phyloP scores from a whole-genome alignment of 148 eudicot genomes.

The Chenopodium album region DNA sequence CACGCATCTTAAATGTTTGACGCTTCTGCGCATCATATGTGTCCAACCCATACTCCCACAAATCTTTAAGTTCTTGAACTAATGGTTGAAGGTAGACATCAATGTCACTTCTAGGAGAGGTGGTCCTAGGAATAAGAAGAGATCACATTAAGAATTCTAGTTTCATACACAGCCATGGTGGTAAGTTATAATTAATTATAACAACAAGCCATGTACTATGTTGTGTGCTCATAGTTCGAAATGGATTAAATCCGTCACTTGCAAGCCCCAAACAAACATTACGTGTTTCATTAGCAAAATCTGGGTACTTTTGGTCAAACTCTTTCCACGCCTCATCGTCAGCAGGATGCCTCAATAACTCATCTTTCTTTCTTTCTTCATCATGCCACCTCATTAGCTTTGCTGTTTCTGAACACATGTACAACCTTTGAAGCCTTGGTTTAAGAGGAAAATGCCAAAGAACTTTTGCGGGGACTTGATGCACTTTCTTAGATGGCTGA shows the following conservation, averaged over 20 bases:
- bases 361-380: not conserved
- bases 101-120: too few relatives aligned
- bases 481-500: not conserved
- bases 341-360: not conserved
- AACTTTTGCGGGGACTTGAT: not conserved
- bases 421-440: not conserved
- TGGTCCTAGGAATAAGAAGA: not conserved
- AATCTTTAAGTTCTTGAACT: not conserved
- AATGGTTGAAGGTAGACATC: too few relatives aligned
- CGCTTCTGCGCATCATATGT: not conserved
- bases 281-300: not conserved
- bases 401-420: too few relatives aligned
- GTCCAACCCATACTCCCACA: not conserved
- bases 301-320: not conserved
- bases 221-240: too few relatives aligned
- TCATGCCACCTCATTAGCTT: not conserved
- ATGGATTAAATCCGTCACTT: too few relatives aligned
- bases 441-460: constrained; percentile 2
- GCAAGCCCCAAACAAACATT: not conserved
- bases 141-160: constrained; percentile 1
- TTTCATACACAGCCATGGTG: constrained; percentile 6
- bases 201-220: not conserved
- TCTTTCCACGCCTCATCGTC: not conserved
- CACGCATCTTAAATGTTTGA: not conserved
- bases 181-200: not conserved